Evolutionary conservation across 2,329 filamentous ascomycete genomes (phyloP).

Genomic region (Aspergillus eucalypticola): DNA sequence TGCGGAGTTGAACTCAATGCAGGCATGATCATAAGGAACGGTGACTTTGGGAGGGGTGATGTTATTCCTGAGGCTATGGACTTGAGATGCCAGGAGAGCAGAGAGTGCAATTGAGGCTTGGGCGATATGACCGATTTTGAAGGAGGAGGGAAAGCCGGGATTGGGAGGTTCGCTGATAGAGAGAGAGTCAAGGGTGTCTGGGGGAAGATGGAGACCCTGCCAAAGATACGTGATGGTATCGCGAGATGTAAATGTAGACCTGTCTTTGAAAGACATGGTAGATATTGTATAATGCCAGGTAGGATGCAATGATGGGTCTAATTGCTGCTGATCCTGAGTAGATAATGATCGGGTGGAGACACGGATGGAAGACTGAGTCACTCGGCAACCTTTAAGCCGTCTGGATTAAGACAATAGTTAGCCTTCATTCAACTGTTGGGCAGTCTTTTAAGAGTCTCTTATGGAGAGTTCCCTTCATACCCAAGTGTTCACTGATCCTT

Average conservation of each 20-base stretch:
- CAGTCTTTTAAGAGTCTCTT: too few relatives aligned
- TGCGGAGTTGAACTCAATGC: constrained; percentile 57
- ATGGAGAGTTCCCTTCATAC: neutral
- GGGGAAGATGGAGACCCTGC: constrained; percentile 20
- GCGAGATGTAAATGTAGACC: constrained; percentile 8
- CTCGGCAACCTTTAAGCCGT: neutral
- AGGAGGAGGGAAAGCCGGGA: constrained; percentile 50
- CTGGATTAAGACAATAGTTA: neutral
- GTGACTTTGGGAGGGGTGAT: constrained; percentile 39
- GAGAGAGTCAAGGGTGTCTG: constrained; percentile 22
- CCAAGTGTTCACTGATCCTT: neutral
- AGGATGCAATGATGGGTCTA: neutral
- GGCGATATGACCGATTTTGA: constrained; percentile 56
- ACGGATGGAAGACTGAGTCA: too few relatives aligned
- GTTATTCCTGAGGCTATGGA: constrained; percentile 41
- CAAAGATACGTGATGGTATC: constrained; percentile 21
- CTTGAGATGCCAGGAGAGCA: constrained; percentile 51
- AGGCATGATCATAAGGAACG: constrained; percentile 50
- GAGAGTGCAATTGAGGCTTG: constrained; percentile 56
- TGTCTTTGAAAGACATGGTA: neutral
- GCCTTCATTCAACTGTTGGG: neutral
- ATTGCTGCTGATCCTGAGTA: neutral
- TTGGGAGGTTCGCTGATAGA: constrained; percentile 6
- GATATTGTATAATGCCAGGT: neutral
- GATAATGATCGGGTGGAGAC: neutral